Evolutionary conservation across 257 asterid genomes (phyloP).

Genomic region (Phtheirospermum japonicum): DNA sequence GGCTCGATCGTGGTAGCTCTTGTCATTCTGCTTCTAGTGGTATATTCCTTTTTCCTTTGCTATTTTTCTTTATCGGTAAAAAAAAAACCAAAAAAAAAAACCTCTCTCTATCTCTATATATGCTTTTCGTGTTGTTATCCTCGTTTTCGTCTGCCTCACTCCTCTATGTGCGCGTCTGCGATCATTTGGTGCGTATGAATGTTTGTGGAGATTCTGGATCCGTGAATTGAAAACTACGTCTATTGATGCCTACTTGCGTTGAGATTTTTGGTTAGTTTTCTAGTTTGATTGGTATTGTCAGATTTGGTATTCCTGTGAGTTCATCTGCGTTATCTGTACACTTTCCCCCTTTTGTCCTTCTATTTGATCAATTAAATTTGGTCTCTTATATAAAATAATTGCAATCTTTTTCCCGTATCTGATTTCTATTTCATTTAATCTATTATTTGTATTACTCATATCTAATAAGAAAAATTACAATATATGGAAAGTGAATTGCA

Average conservation of each 20-base stretch:
- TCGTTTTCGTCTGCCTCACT: slow-evolving; percentile 24
- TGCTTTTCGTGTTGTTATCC: slow-evolving; percentile 20
- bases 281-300: slow-evolving; percentile 22
- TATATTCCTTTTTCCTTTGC: slow-evolving; percentile 29
- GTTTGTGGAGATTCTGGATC: slow-evolving; percentile 51
- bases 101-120: slow-evolving; percentile 28
- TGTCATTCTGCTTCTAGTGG: slow-evolving; percentile 92
- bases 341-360: neutral
- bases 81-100: too few species aligned
- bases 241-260: slow-evolving; percentile 66
- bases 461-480: neutral
- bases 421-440: too few species aligned
- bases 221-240: slow-evolving; percentile 44
- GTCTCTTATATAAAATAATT: too few species aligned
- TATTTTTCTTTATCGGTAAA: slow-evolving; percentile 13
- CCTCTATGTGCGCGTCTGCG: slow-evolving; percentile 21
- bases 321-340: slow-evolving; percentile 9
- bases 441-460: neutral
- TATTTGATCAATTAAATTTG: slow-evolving; percentile 6
- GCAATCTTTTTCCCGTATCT: too few species aligned
- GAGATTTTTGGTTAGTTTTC: slow-evolving; percentile 66
- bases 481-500: slow-evolving; percentile 3
- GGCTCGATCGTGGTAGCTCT: slow-evolving; percentile 68
- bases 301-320: slow-evolving; percentile 23
- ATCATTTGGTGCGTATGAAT: slow-evolving; percentile 28